phyloP scores from a whole-genome alignment of 1,139 yeast genomes.

The Yamadazyma sp. region DNA sequence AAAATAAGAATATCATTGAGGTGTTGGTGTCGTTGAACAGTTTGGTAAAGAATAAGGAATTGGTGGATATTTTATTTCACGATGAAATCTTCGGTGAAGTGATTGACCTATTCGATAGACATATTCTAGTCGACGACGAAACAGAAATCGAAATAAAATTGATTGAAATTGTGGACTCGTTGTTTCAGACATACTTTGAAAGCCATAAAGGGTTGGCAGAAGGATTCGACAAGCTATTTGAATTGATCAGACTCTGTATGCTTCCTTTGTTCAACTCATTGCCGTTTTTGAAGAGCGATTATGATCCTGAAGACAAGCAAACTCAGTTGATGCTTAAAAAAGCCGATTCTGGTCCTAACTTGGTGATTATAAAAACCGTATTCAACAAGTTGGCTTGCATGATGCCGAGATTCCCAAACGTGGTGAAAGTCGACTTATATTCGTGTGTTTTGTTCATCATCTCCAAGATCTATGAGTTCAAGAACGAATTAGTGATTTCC shows the following conservation, averaged over 20 bases:
- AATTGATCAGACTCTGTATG: conserved; percentile 71
- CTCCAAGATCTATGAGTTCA: conserved; percentile 56
- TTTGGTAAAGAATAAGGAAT: conserved; percentile 55
- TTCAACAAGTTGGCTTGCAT: conserved; percentile 60
- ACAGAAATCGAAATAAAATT: conserved; percentile 52
- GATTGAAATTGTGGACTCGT: conserved; percentile 54
- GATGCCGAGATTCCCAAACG: conserved; percentile 62
- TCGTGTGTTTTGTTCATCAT: conserved; percentile 68
- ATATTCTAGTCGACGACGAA: conserved; percentile 60
- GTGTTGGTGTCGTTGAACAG: conserved; percentile 56
- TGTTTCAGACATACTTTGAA: conserved; percentile 35
- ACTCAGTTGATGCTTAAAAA: conserved; percentile 27
- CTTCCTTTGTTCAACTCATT: conserved; percentile 59
- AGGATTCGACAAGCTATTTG: conserved; percentile 78
- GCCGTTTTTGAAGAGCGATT: conserved; percentile 58
- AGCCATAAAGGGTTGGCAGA: conserved; percentile 40
- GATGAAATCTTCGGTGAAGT: conserved; percentile 75
- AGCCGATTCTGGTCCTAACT: conserved; percentile 36
- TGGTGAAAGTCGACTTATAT: conserved; percentile 67
- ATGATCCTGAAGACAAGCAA: conserved; percentile 33
- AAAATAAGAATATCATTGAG: conserved; percentile 39
- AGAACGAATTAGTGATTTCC: conserved; percentile 48
- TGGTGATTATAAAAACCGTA: conserved; percentile 49
- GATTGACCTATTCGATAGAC: conserved; percentile 72
- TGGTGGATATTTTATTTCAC: conserved; percentile 61